Evolutionary conservation across 148 eudicot genomes (phyloP).

Genomic region (Cornus florida): DNA sequence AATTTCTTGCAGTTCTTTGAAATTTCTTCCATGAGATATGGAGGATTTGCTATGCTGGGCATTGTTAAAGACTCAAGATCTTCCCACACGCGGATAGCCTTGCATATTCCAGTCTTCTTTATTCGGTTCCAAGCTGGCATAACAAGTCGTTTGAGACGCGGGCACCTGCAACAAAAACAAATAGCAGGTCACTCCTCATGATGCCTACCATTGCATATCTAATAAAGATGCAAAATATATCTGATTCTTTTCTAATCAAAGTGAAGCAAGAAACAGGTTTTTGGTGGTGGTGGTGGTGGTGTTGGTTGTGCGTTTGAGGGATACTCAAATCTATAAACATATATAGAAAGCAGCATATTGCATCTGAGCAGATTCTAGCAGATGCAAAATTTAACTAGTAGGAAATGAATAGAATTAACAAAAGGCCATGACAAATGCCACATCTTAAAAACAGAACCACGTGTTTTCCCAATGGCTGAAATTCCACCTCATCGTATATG

Average conservation of each 20-base stretch:
- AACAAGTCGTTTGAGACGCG: slow-evolving; percentile 38
- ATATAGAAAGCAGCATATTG: neutral
- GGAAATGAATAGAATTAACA: neutral
- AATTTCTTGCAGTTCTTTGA: slow-evolving; percentile 45
- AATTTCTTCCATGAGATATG: slow-evolving; percentile 45
- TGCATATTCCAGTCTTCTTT: slow-evolving; percentile 46
- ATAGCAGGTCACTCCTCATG: neutral
- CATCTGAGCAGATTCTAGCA: neutral
- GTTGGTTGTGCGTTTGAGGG: neutral
- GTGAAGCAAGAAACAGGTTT: neutral
- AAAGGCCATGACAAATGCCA: neutral
- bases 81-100: slow-evolving; percentile 36
- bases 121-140: slow-evolving; percentile 58
- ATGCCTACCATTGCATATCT: neutral
- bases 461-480: slow-evolving; percentile 3
- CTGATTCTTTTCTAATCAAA: neutral
- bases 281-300: neutral
- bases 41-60: slow-evolving; percentile 43
- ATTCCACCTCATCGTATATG: neutral
- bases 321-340: neutral
- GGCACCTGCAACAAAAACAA: slow-evolving; percentile 32
- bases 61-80: slow-evolving; percentile 50
- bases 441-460: neutral
- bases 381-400: neutral
- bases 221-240: neutral